phyloP scores from a whole-genome alignment of 345 rosid genomes.

The Corymbia maculata region DNA sequence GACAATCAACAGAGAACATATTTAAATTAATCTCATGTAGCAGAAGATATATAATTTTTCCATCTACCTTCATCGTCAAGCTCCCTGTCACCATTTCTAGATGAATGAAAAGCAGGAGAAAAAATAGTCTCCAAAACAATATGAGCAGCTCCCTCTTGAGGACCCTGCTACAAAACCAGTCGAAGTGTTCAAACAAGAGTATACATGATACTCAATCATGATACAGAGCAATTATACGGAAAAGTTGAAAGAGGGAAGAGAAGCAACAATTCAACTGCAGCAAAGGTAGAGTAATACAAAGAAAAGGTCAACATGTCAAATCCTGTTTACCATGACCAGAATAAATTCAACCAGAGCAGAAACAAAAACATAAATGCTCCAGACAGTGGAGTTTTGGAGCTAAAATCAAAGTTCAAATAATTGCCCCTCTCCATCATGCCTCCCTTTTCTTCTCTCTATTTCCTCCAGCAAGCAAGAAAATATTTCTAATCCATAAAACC shows the following conservation, averaged over 20 bases:
- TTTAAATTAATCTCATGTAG: neutral
- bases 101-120: conserved; percentile 53
- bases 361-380: neutral
- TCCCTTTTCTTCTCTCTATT: neutral
- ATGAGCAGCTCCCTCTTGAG: conserved; percentile 16
- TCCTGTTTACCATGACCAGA: neutral
- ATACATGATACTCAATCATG: neutral
- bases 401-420: neutral
- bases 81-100: conserved; percentile 27
- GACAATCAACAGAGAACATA: neutral
- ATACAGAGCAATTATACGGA: neutral
- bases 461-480: neutral
- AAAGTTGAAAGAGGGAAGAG: neutral
- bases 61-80: conserved; percentile 31
- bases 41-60: neutral
- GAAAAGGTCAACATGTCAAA: neutral
- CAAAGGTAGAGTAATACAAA: neutral
- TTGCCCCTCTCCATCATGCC: neutral
- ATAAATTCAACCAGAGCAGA: neutral
- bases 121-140: conserved; percentile 32
- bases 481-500: neutral
- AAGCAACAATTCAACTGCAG: neutral
- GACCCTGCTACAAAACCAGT: conserved; percentile 26
- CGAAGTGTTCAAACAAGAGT: neutral
- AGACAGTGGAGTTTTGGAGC: neutral